Evolutionary conservation across 139 green algal genomes (phyloP).

Genomic region (Zygnema cylindricum): DNA sequence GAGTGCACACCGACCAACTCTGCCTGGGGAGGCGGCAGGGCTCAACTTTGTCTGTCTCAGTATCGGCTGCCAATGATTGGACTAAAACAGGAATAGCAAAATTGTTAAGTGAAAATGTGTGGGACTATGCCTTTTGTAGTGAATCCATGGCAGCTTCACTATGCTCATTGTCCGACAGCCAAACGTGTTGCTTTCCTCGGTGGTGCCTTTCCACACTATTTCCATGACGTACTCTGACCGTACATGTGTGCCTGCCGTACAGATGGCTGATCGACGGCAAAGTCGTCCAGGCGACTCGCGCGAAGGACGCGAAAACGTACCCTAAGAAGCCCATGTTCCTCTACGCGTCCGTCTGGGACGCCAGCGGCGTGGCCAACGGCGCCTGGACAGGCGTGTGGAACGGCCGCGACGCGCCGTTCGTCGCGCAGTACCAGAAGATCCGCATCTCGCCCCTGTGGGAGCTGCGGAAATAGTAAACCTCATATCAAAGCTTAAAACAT

Average conservation of each 20-base stretch:
- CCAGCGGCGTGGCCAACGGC: background rate
- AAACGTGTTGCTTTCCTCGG: background rate
- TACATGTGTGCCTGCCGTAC: constrained; percentile 16
- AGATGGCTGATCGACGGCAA: constrained; percentile 43
- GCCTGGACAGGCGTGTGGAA: background rate
- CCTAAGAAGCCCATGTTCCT: constrained; percentile 47
- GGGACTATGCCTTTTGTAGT: no score
- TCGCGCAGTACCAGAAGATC: constrained; percentile 19
- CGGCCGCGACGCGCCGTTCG: background rate
- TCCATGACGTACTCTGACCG: background rate
- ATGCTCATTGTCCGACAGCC: background rate
- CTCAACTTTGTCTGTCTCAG: background rate
- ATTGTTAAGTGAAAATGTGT: no score
- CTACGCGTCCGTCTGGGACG: constrained; percentile 50
- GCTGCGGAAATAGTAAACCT: no score
- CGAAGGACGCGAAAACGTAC: background rate
- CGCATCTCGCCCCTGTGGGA: background rate
- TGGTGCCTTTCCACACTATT: background rate
- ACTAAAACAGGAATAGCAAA: no score
- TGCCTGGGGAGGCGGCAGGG: no score
- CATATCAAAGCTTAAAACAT: no score
- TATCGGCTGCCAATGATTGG: background rate
- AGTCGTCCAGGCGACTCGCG: background rate
- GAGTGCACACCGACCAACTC: background rate
- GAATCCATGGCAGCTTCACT: background rate